Evolutionary conservation across 139 green algal genomes (phyloP), one percentile per base, ranked within the genome.

Genomic region (Eudorina sp.): DNA sequence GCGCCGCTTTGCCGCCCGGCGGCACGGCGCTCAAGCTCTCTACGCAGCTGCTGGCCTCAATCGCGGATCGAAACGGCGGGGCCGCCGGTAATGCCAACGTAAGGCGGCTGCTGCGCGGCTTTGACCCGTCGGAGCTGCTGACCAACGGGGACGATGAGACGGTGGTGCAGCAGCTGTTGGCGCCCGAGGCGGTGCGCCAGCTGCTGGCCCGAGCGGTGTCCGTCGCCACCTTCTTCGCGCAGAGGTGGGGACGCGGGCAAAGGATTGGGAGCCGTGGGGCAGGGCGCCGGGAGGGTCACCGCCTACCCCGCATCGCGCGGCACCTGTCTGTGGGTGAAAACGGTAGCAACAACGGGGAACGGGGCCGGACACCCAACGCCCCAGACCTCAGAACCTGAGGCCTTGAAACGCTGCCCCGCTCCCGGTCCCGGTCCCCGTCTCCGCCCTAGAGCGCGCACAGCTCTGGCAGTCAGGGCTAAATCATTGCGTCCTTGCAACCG

Each of bases 91-190:
- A n/a, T 18, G n/a, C 36, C 45, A 53, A 5, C 53, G 27, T 72
- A 7, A 53, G 41, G 8, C 77, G 77, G 1, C 19, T 84, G 34
- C 53, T 84, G 38, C 31, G 51, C 25, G 40, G 77, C 53, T 72
- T 84, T 27, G 77, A 84, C 77, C 16, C 77, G 23, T 55, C 36
- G 3, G 77, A 84, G 51, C 25, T 84, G 18, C 53, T 84, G 7
- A 70, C 34, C 34, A 84, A 84, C 77, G 77, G 48, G 5, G 77
- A 84, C 31, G 77, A 84, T 19, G 77, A 84, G 36, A 84, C 77
- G 36, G 77, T 84, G 77, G 23, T 84, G 77, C 34, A 53, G 77
- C 53, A 13, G 21, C 34, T 84, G 53, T 36, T 84, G 31, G 77
- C 53, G 4, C 23, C 77, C 16, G 77, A 36, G 34, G 48, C 53